phyloP scores from a whole-genome alignment of 345 rosid species.

The Firmiana major region DNA sequence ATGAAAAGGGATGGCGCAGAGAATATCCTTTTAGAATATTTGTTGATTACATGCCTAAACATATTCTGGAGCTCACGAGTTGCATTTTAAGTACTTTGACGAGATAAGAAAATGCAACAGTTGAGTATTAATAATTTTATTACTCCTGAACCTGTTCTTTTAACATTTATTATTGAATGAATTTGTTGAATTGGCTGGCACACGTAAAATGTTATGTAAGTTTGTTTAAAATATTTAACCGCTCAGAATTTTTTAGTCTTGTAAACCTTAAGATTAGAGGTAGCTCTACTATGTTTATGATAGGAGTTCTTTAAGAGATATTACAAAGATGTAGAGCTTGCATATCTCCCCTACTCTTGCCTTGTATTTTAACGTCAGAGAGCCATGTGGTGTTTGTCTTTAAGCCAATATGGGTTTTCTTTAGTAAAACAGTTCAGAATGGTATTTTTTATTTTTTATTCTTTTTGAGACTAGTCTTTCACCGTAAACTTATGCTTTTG shows the following conservation, averaged over 20 bases:
- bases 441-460: too few relatives aligned
- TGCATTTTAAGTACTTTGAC: neutral
- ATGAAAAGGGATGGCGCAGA: constrained; percentile 88
- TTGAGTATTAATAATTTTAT: neutral
- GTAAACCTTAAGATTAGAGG: neutral
- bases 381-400: neutral
- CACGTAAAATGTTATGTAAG: neutral
- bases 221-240: neutral
- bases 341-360: neutral
- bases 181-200: neutral
- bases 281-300: neutral
- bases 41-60: neutral
- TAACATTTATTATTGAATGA: neutral
- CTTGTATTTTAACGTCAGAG: neutral
- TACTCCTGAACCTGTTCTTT: neutral
- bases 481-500: neutral
- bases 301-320: neutral
- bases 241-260: neutral
- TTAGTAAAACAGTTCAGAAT: neutral
- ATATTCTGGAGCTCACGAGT: neutral
- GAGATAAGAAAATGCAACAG: neutral
- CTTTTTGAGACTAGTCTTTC: neutral
- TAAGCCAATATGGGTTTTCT: neutral
- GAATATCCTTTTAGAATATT: constrained; percentile 71
- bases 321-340: neutral